Conservation (phyloP, 495 filamentous ascomycete genomes). For the Penicillium goetzii region DNA sequence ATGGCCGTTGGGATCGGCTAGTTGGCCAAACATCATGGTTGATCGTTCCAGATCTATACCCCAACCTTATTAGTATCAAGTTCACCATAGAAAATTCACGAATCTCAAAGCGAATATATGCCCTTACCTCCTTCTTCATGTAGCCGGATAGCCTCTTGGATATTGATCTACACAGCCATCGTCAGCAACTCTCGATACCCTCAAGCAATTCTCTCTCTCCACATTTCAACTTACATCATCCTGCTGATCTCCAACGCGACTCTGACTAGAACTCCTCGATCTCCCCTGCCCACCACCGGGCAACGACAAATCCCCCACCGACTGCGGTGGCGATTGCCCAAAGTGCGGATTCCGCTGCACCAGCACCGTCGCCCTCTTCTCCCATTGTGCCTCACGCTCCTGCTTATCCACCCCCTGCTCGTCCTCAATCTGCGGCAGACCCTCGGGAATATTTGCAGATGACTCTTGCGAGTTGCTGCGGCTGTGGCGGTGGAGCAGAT, state of each 20-base stretch:
- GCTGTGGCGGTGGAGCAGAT: slow-evolving; percentile 68
- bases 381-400: slow-evolving; percentile 69
- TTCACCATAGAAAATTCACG: neutral
- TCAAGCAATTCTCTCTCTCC: neutral
- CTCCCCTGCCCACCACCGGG: slow-evolving; percentile 21
- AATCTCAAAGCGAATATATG: neutral
- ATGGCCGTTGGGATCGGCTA: slow-evolving; percentile 82
- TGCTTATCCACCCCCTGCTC: slow-evolving; percentile 50
- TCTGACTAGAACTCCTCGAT: slow-evolving; percentile 41
- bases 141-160: slow-evolving; percentile 93
- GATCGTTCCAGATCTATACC: slow-evolving; percentile 63
- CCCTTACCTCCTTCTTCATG: slow-evolving; percentile 78
- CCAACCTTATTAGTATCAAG: neutral
- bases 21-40: slow-evolving; percentile 81
- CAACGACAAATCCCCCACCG: slow-evolving; percentile 21
- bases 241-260: slow-evolving; percentile 41
- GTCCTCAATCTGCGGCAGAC: slow-evolving; percentile 73
- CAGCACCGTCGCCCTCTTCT: slow-evolving; percentile 84
- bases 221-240: slow-evolving; percentile 45
- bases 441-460: slow-evolving; percentile 74
- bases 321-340: slow-evolving; percentile 23
- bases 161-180: slow-evolving; percentile 61
- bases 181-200: slow-evolving; percentile 9
- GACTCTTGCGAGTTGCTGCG: slow-evolving; percentile 54
- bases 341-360: slow-evolving; percentile 65